A percentile compares a stretch with the other conserved stretches of the same genome.
phyloP scores from a whole-genome alignment of 148 eudicot genomes.

The Suaeda aralocaspica region DNA sequence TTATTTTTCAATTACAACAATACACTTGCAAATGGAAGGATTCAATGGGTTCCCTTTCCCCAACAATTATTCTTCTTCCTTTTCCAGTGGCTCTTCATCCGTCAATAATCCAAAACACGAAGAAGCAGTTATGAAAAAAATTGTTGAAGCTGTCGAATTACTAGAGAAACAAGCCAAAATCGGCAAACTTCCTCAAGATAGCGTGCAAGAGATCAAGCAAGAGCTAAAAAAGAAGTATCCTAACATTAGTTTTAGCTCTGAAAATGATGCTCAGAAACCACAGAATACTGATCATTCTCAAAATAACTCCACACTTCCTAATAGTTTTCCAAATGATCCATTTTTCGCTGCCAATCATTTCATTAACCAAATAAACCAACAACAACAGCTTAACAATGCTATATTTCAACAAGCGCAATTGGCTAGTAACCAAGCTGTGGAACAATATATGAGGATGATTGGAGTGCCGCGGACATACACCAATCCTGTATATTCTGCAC shows the following conservation, averaged over 20 bases:
- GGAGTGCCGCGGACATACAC: neutral
- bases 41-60: neutral
- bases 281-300: neutral
- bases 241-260: neutral
- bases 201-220: neutral
- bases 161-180: slow-evolving; percentile 3
- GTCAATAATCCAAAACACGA: neutral
- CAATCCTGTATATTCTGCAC: no score
- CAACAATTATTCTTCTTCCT: neutral
- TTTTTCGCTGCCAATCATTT: neutral
- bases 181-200: neutral
- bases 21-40: neutral
- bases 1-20: neutral
- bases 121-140: neutral
- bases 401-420: no score
- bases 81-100: neutral
- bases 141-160: neutral
- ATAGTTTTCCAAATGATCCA: neutral
- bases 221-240: neutral
- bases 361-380: neutral
- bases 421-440: no score
- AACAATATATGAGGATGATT: no score
- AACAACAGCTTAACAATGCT: no score
- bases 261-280: neutral
- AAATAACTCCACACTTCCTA: neutral